Evolutionary conservation across 2,329 filamentous ascomycete species (phyloP), one percentile per base, ranked within the genome.

Genomic region (Neonectria hederae): DNA sequence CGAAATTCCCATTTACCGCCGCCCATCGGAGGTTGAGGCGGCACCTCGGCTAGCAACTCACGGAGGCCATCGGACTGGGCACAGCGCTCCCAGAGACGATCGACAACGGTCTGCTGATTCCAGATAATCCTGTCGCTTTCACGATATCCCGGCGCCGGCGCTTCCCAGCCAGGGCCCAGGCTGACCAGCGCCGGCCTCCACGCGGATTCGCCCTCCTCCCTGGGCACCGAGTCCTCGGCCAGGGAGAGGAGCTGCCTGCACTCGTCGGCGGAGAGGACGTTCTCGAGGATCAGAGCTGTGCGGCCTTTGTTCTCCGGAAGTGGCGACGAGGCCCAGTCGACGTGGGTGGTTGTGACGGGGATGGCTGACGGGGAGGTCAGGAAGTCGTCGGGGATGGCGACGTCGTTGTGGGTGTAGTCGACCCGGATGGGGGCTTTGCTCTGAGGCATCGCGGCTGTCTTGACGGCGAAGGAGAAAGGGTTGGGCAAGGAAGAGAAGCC

Each of bases 81-180:
- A 75, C 90, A 85, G 10, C 92, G 84, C 43, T 79, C 81, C 84
- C 90, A 90, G 0, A 96, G 71, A 22, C 87, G 85, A 24, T 86
- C 83, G 0, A 87, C 89, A 1, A 95, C 69, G 1, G 86, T 85
- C 53, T 83, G 81, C 14, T 85, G 79, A 73, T 96, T 91, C 86
- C 89, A 92, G 69, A 96, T 90, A 67, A 95, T 92, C 3, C 92
- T 85, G n/a, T 90, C 90, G 71, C 90, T 90, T 65, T 92, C 89
- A 17, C 92, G 84, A 53, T 87, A 87, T 9, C 87, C 83, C 1
- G 84, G 81, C 1, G 69, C 69, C 4, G 83, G 76, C 3, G 82
- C 77, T 77, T 95, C 89, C 61, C 76, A 80, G 3, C 91, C 90
- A 5, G 77, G 76, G 5, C 91, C 91, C 24, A 87, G 76, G 74